phyloP scores from a whole-genome alignment of 2,329 filamentous ascomycete species.

The Botrytis aclada region DNA sequence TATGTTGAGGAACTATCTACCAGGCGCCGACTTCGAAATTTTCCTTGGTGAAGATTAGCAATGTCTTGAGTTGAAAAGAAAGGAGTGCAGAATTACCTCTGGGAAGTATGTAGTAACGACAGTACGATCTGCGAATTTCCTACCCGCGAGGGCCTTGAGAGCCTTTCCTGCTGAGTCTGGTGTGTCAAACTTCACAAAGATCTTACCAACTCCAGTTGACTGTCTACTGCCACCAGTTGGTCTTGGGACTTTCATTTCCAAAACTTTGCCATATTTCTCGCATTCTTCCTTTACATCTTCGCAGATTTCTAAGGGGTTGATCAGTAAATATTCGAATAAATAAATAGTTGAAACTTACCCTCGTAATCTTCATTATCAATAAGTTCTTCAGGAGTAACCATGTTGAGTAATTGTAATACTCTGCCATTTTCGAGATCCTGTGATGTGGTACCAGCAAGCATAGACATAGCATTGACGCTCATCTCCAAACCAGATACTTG shows the following conservation, averaged over 20 bases:
- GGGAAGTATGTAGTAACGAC: constrained; percentile 96
- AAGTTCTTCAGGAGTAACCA: constrained; percentile 95
- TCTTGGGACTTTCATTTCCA: constrained; percentile 90
- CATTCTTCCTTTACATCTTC: constrained; percentile 95
- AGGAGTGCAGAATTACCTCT: constrained; percentile 56
- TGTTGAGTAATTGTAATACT: constrained; percentile 92
- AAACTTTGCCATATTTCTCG: constrained; percentile 78
- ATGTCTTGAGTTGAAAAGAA: constrained; percentile 28
- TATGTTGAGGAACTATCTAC: constrained; percentile 27
- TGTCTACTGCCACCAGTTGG: constrained; percentile 80
- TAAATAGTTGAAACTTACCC: constrained; percentile 52
- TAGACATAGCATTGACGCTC: constrained; percentile 95
- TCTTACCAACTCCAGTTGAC: constrained; percentile 90
- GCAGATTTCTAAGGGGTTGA: constrained; percentile 67
- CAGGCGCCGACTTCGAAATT: constrained; percentile 68
- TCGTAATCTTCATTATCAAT: constrained; percentile 94
- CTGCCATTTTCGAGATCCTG: constrained; percentile 74
- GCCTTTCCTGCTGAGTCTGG: constrained; percentile 78
- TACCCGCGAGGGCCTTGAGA: constrained; percentile 81
- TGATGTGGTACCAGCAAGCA: constrained; percentile 87
- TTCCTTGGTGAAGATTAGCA: constrained; percentile 55
- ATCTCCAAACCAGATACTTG: constrained; percentile 90
- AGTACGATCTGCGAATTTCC: constrained; percentile 94
- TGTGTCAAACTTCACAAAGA: constrained; percentile 89
- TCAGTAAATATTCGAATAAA: constrained; percentile 35